Percentiles rank a stretch among this genome's conserved stretches.
Evolutionary conservation across 2,329 filamentous ascomycete genomes (phyloP).

Genomic region (Coleophoma cylindrospora): DNA sequence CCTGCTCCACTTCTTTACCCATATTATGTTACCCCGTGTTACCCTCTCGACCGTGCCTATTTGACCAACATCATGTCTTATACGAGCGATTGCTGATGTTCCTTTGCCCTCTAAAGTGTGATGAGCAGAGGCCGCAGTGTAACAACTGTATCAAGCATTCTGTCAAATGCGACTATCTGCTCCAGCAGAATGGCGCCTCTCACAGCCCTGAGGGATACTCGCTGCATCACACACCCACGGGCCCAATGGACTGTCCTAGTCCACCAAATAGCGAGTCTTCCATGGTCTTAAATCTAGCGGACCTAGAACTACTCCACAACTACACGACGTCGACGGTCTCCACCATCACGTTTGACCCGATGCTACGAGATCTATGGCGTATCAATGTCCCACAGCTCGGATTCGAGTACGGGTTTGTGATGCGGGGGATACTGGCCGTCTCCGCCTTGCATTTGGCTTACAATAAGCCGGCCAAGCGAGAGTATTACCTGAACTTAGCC

Average conservation of each 20-base stretch:
- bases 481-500: slow-evolving; percentile 30
- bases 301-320: slow-evolving; percentile 49
- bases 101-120: slow-evolving; percentile 26
- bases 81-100: neutral
- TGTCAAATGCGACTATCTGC: slow-evolving; percentile 31
- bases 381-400: slow-evolving; percentile 41
- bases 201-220: slow-evolving; percentile 5
- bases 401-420: slow-evolving; percentile 39
- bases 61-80: neutral
- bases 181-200: slow-evolving; percentile 7
- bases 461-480: slow-evolving; percentile 26
- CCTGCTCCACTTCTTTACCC: neutral
- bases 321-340: slow-evolving; percentile 42
- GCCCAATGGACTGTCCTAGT: neutral
- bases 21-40: neutral
- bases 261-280: neutral
- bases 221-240: neutral
- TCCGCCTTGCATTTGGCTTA: slow-evolving; percentile 34
- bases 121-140: slow-evolving; percentile 33
- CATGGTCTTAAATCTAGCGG: slow-evolving; percentile 30
- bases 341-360: slow-evolving; percentile 37
- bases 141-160: slow-evolving; percentile 35
- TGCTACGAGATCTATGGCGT: slow-evolving; percentile 40
- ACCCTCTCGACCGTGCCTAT: too few species aligned
- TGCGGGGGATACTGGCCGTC: slow-evolving; percentile 42